Conservation (phyloP, 352 stramenopile genomes). For the Phytophthora sojae region DNA sequence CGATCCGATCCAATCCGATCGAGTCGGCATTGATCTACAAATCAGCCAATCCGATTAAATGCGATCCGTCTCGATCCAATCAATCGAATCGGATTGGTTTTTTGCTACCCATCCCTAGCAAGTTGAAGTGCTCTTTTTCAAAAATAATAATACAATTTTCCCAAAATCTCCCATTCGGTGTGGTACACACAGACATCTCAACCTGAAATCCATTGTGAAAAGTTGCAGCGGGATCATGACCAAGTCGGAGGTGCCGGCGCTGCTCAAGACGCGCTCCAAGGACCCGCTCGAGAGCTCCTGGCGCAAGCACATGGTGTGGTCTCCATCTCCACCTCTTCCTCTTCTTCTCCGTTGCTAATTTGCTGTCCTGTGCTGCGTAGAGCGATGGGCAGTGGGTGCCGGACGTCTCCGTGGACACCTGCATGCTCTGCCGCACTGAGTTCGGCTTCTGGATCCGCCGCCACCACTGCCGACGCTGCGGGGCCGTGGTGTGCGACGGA, state of each 20-base stretch:
- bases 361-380: conserved; percentile 32
- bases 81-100: too few relatives aligned
- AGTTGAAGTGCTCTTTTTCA: not conserved
- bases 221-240: conserved; percentile 25
- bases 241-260: conserved; percentile 37
- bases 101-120: not conserved
- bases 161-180: not conserved
- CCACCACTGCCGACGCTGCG: conserved; percentile 91
- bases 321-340: not conserved
- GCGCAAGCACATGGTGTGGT: conserved; percentile 82
- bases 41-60: too few relatives aligned
- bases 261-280: conserved; percentile 80
- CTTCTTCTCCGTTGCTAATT: conserved; percentile 6
- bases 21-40: too few relatives aligned
- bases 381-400: conserved; percentile 87
- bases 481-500: conserved; percentile 78
- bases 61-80: too few relatives aligned
- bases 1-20: too few relatives aligned
- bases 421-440: conserved; percentile 86
- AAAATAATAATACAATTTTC: not conserved
- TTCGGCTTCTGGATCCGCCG: conserved; percentile 90
- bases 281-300: conserved; percentile 89
- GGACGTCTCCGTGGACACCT: conserved; percentile 78
- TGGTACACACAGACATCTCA: not conserved
- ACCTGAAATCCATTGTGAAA: conserved; percentile 20